Evolutionary conservation across 148 eudicot genomes (phyloP), one percentile per base, ranked within the genome.

Genomic region (Tetragonia tetragonoides): DNA sequence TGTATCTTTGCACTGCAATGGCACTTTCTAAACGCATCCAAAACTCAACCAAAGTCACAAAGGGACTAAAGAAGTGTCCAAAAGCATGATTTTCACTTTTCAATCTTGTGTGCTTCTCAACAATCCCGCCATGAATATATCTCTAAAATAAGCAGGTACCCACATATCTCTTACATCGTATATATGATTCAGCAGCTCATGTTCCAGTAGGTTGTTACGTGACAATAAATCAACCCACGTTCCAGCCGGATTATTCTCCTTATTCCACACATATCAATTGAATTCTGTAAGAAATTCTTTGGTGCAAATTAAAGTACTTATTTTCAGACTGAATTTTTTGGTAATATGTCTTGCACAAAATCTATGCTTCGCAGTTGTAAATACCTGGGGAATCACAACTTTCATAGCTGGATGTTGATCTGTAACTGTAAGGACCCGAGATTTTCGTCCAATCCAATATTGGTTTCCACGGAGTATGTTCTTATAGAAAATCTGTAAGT

Each of bases 401-500:
- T 73, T 57, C 66, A 73, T 56, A 0, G 49, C 34, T 7, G 66
- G 76, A 53, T 76, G 62, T 49, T 76, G 34, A 28, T 76, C 72
- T 3, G 79, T n/a, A n/a, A n/a, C n/a, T n/a, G n/a, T n/a, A n/a
- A n/a, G n/a, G n/a, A n/a, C n/a, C n/a, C n/a, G n/a, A n/a, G n/a
- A n/a, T n/a, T n/a, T n/a, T n/a, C n/a, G n/a, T n/a, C n/a, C n/a
- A n/a, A n/a, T n/a, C n/a, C n/a, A n/a, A n/a, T n/a, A n/a, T n/a
- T n/a, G n/a, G n/a, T n/a, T n/a, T n/a, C n/a, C n/a, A n/a, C n/a
- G n/a, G n/a, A n/a, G n/a, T n/a, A n/a, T n/a, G n/a, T n/a, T n/a
- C n/a, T n/a, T n/a, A n/a, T n/a, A n/a, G n/a, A n/a, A n/a, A n/a
- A n/a, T n/a, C n/a, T n/a, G n/a, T n/a, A n/a, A n/a, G n/a, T n/a